phyloP scores from a whole-genome alignment of 352 stramenopile genomes.

The Globisporangium spinosum region DNA sequence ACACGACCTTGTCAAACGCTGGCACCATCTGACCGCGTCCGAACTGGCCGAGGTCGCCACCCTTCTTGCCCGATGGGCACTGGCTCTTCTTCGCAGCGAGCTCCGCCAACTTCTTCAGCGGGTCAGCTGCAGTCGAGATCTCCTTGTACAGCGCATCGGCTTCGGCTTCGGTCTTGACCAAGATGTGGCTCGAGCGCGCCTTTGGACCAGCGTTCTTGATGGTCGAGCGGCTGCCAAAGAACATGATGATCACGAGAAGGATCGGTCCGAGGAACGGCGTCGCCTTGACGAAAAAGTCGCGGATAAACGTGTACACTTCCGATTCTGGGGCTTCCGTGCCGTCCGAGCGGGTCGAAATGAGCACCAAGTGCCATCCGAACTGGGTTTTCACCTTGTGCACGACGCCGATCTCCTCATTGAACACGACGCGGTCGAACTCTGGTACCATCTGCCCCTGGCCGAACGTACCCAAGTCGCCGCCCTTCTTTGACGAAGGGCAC shows the following conservation, averaged over 20 bases:
- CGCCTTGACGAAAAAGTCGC: conserved; percentile 33
- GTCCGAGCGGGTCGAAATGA: conserved; percentile 52
- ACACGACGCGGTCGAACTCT: conserved; percentile 70
- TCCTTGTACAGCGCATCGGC: conserved; percentile 53
- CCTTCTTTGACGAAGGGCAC: conserved; percentile 60
- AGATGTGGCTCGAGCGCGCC: conserved; percentile 68
- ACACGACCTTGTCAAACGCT: conserved; percentile 76
- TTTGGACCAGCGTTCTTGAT: conserved; percentile 29
- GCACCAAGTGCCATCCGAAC: conserved; percentile 65
- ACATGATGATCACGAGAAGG: conserved; percentile 55
- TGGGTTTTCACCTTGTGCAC: conserved; percentile 86
- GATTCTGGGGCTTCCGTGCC: conserved; percentile 27
- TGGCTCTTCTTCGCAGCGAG: conserved; percentile 67
- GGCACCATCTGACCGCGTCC: conserved; percentile 73
- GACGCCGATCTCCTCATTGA: conserved; percentile 58
- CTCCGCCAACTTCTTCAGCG: conserved; percentile 50
- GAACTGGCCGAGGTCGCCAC: conserved; percentile 66
- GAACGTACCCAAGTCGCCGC: conserved; percentile 70
- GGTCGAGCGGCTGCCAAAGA: conserved; percentile 26
- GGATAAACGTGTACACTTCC: conserved; percentile 33
- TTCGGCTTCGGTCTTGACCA: conserved; percentile 61
- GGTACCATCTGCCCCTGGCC: conserved; percentile 73
- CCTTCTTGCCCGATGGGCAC: conserved; percentile 62
- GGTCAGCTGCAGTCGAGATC: conserved; percentile 46
- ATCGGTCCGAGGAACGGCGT: conserved; percentile 51